Conservation (phyloP, 345 rosid species). For the Syzygium aromaticum region DNA sequence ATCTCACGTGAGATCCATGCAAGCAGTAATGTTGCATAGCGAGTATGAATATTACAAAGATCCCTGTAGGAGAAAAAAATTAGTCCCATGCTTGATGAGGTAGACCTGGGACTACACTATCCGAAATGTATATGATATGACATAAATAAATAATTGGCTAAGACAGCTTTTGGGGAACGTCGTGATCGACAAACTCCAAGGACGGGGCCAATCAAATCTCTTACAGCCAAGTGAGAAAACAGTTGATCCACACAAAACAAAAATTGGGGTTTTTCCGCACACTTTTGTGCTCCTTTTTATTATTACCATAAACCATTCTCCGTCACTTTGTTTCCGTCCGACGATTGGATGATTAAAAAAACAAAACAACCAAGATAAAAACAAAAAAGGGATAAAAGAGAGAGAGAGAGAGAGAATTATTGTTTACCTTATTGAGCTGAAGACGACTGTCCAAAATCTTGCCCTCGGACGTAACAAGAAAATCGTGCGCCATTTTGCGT, state of each 20-base stretch:
- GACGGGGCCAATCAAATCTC: slow-evolving; percentile 48
- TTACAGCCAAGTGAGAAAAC: slow-evolving; percentile 12
- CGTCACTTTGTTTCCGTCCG: slow-evolving; percentile 7
- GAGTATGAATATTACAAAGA: no score
- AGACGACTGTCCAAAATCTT: slow-evolving; percentile 74
- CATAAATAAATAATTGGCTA: not conserved
- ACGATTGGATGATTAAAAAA: slow-evolving; percentile 9
- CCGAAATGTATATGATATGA: not conserved
- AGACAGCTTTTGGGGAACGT: not conserved
- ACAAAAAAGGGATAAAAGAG: not conserved
- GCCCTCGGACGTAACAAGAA: slow-evolving; percentile 60
- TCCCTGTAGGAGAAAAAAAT: not conserved
- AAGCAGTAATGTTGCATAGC: no score
- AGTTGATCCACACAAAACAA: slow-evolving; percentile 23
- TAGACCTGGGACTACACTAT: not conserved
- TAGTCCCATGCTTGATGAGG: not conserved
- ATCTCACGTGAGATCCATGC: no score
- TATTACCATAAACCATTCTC: not conserved
- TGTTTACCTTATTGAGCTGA: slow-evolving; percentile 63
- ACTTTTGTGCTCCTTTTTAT: not conserved
- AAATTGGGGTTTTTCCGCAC: not conserved
- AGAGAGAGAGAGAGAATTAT: not conserved
- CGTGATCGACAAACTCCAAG: not conserved
- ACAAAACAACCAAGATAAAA: not conserved
- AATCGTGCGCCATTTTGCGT: slow-evolving; percentile 60